Evolutionary conservation across 495 filamentous ascomycete genomes (phyloP).

Genomic region (Neurospora intermedia): DNA sequence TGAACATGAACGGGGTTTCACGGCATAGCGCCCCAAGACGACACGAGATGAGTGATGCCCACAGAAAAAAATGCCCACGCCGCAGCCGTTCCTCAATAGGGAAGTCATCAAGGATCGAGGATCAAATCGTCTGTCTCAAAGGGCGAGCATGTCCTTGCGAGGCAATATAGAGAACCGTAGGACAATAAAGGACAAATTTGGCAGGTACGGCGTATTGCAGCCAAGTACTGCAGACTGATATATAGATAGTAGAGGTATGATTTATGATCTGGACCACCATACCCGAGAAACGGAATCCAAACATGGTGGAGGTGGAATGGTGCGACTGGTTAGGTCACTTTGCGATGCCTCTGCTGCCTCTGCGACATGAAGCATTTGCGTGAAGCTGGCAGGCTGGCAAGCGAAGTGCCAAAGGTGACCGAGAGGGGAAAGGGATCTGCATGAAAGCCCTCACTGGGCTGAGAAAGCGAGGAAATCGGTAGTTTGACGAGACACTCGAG

Average conservation of each 20-base stretch:
- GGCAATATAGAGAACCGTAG: background rate
- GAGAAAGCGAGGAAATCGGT: background rate
- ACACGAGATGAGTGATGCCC: background rate
- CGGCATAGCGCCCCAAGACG: background rate
- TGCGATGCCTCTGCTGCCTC: background rate
- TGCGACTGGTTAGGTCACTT: background rate
- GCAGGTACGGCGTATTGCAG: background rate
- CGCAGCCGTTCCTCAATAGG: background rate
- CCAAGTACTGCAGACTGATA: background rate
- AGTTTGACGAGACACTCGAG: background rate
- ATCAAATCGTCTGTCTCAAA: background rate
- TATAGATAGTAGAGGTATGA: background rate
- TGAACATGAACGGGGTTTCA: background rate
- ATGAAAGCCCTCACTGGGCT: background rate
- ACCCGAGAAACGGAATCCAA: background rate
- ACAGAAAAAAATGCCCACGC: background rate
- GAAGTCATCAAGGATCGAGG: background rate
- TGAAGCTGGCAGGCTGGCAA: background rate
- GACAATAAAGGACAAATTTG: background rate
- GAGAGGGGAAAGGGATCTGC: background rate
- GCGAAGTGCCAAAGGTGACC: background rate
- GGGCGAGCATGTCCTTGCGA: background rate
- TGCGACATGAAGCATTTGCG: background rate
- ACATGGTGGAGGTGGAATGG: background rate
- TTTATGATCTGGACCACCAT: background rate